These are phyloP conservation scores for Theobroma grandiflorum DNA, from an alignment of 441 rosid species.

Conservation along the genomic window DNA sequence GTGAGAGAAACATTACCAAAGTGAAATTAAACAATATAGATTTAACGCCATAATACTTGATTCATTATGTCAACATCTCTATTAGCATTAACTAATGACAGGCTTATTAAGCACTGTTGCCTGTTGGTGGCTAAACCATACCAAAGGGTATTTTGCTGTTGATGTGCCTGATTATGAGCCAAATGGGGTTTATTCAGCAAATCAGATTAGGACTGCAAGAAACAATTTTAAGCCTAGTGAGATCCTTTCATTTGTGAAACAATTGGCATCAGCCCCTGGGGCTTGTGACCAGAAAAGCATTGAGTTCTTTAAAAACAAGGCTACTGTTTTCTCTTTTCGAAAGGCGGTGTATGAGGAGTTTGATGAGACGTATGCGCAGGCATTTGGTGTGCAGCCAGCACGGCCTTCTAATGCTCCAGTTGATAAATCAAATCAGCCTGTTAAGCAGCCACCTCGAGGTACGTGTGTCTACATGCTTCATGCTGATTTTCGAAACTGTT, in stretches of 20 bases:
- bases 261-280: slow-evolving; percentile 65
- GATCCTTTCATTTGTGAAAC: slow-evolving; percentile 64
- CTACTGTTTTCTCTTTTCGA: slow-evolving; percentile 67
- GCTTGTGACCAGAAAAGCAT: slow-evolving; percentile 48
- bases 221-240: slow-evolving; percentile 65
- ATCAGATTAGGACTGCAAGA: slow-evolving; percentile 77
- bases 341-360: slow-evolving; percentile 92
- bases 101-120: no score
- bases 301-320: slow-evolving; percentile 64
- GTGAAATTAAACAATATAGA: slow-evolving; percentile 29
- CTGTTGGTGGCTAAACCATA: no score
- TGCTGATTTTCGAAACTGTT: slow-evolving; percentile 20
- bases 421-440: slow-evolving; percentile 42
- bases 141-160: slow-evolving; percentile 77
- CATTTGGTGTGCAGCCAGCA: slow-evolving; percentile 71
- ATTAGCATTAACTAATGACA: no score
- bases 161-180: slow-evolving; percentile 91
- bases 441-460: slow-evolving; percentile 72
- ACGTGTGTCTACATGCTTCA: slow-evolving; percentile 27
- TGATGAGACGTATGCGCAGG: slow-evolving; percentile 95
- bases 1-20: slow-evolving; percentile 18
- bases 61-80: no score
- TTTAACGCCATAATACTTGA: no score
- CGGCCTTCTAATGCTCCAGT: slow-evolving; percentile 44
- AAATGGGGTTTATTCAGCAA: slow-evolving; percentile 70